A percentile compares a stretch with the other conserved stretches of the same genome.
phyloP scores from a whole-genome alignment of 371 early-diverging fungal genomes.

The Conidiobolus incongruus region DNA sequence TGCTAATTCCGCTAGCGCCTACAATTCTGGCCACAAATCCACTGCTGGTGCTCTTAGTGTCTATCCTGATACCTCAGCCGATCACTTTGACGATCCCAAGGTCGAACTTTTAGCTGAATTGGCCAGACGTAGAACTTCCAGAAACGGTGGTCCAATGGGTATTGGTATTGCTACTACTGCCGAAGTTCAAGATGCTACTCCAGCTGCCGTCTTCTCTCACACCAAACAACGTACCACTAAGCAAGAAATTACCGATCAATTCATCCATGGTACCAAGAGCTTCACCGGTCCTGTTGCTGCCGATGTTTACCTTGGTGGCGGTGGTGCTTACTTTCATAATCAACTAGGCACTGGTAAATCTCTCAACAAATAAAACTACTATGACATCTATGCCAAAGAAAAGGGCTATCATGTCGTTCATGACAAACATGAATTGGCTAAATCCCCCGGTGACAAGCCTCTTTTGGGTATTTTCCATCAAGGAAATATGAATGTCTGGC shows the following conservation, averaged over 20 bases:
- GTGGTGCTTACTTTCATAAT: conserved; percentile 22
- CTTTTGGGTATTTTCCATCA: too few species aligned
- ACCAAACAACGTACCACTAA: conserved; percentile 27
- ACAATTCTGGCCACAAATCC: too few species aligned
- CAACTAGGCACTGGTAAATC: conserved; percentile 12
- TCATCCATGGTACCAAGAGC: conserved; percentile 23
- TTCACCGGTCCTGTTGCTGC: conserved; percentile 21
- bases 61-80: conserved; percentile 26
- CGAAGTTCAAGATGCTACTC: conserved; percentile 45
- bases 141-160: conserved; percentile 18
- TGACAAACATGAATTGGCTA: too few species aligned
- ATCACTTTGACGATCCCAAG: conserved; percentile 31
- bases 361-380: conserved; percentile 30
- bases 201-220: conserved; percentile 39
- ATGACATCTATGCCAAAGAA: conserved; percentile 16
- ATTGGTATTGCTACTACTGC: conserved; percentile 55
- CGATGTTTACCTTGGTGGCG: too few species aligned
- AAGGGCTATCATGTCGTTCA: too few species aligned
- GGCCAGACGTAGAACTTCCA: conserved; percentile 39
- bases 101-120: too few species aligned
- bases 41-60: conserved; percentile 35
- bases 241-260: conserved; percentile 33
- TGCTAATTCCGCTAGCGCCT: conserved; percentile 50
- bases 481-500: too few species aligned
- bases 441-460: too few species aligned